Conservation (phyloP, 257 asterid species). For the Coffea canephora region DNA sequence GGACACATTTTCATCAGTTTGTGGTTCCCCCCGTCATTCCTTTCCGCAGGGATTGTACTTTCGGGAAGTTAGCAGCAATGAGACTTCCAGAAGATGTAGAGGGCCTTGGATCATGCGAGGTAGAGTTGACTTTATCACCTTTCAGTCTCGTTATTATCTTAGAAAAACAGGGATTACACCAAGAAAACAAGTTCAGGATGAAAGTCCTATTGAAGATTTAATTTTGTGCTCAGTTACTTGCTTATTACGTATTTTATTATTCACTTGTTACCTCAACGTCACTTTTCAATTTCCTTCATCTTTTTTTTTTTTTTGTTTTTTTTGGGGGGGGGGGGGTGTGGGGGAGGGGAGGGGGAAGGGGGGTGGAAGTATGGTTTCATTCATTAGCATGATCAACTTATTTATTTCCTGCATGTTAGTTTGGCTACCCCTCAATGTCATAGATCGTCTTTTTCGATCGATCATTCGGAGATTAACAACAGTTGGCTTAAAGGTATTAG, state of each 20-base stretch:
- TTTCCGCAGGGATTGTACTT: constrained; percentile 84
- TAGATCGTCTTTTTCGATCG: neutral
- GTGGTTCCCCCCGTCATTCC: constrained; percentile 84
- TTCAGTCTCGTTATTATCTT: neutral
- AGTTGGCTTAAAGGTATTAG: neutral
- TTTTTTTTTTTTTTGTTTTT: no score
- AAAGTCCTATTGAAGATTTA: neutral
- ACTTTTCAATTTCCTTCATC: neutral
- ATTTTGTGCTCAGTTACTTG: neutral
- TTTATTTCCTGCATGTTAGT: neutral
- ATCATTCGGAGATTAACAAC: neutral
- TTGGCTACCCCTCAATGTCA: neutral
- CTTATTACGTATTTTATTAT: neutral
- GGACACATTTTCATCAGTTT: constrained; percentile 79
- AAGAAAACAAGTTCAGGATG: neutral
- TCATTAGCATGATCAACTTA: neutral
- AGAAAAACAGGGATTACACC: neutral
- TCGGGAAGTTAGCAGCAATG: constrained; percentile 85
- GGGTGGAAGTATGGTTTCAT: neutral
- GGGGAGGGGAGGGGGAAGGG: no score
- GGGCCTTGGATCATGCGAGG: constrained; percentile 92
- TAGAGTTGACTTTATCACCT: constrained; percentile 14
- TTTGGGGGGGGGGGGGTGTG: no score
- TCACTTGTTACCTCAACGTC: neutral
- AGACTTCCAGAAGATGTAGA: constrained; percentile 75